Base-by-base conservation (phyloP, 2,329 filamentous ascomycete species). In the Microcyclosporella mali region DNA sequence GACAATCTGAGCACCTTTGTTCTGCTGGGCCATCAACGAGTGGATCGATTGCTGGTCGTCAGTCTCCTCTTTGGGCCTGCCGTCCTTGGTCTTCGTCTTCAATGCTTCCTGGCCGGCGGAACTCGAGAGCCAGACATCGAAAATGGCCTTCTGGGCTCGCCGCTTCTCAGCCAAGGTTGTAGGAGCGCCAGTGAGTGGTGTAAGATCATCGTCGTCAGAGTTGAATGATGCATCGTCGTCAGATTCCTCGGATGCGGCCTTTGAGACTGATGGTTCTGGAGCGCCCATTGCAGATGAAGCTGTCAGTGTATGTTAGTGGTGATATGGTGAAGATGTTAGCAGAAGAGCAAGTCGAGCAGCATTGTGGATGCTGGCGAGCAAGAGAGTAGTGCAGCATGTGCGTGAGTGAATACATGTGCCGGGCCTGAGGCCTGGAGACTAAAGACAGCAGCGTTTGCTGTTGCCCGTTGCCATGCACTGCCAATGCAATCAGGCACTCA, bases 1-100 rank as follows among this genome's bases (percentile, higher is more conserved):
- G 46, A 92, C 88, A 40, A 88, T 85, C 28, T 65, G 57, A 2
- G 66, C 65, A 4, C 68, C 66, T 38, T 33, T 39, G 35, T 74
- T 71, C 49, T 78, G 70, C 45, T 73, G 73, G 6, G 70, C 69
- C 40, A 80, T 64, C 3, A 81, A 64, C 34, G 70, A 66, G n/a
- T 67, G 66, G 31, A 75, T 74, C 1, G 74, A 79, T 15, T 77
- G 66, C 14, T 61, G 57, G 36, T 75, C 70, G 40, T 75, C 68
- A 16, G 70, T 66, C 19, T 57, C 53, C n/a, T 50, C 52, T 18
- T 48, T 36, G 8, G 21, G 39, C 31, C 25, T 41, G n/a, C 55
- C 61, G 16, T 61, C 55, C 37, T 66, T 27, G 65, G 49, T 40
- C 68, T 66, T 37, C 65, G 61, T 29, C 19, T 66, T 56, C 31